phyloP scores from a whole-genome alignment of 1,284 basidiomycete genomes.

The Inonotus obliquus region DNA sequence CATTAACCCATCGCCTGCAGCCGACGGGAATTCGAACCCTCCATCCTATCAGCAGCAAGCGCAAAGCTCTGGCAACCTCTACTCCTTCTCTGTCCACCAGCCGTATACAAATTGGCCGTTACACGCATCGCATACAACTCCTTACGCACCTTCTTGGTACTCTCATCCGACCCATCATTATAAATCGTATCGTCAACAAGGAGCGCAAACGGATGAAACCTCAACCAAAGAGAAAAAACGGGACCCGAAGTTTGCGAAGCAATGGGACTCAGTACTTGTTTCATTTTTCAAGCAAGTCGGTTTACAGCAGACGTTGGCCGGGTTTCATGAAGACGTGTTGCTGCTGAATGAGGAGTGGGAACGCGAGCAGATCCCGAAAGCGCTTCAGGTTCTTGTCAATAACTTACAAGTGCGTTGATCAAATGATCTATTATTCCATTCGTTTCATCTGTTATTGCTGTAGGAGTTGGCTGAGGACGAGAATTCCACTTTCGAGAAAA shows the following conservation, averaged over 20 bases:
- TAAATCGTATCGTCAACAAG: conserved; percentile 6
- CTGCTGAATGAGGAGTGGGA: conserved; percentile 66
- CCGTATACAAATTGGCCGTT: conserved; percentile 19
- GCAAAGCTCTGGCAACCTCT: conserved; percentile 3
- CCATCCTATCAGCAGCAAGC: neutral
- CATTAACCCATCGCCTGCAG: neutral
- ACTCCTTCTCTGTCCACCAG: conserved; percentile 18
- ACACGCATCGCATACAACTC: conserved; percentile 4
- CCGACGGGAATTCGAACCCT: neutral
- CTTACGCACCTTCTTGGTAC: conserved; percentile 17
- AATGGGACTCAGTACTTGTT: conserved; percentile 60
- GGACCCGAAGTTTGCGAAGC: conserved; percentile 24
- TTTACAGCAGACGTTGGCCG: conserved; percentile 54
- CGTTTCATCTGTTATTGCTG: neutral
- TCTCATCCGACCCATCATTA: conserved; percentile 9
- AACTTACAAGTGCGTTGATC: conserved; percentile 45
- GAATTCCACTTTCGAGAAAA: conserved; percentile 24
- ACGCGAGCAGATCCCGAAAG: conserved; percentile 45
- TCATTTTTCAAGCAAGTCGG: conserved; percentile 52
- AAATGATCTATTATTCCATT: neutral
- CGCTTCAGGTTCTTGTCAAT: conserved; percentile 47
- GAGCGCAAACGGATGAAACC: neutral
- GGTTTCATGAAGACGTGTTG: conserved; percentile 66
- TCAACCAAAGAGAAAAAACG: neutral
- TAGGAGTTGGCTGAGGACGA: conserved; percentile 25